Percentiles rank a stretch among this genome's conserved stretches.
phyloP scores from a whole-genome alignment of 768 basidiomycete species.

The Mycena leptocephala region DNA sequence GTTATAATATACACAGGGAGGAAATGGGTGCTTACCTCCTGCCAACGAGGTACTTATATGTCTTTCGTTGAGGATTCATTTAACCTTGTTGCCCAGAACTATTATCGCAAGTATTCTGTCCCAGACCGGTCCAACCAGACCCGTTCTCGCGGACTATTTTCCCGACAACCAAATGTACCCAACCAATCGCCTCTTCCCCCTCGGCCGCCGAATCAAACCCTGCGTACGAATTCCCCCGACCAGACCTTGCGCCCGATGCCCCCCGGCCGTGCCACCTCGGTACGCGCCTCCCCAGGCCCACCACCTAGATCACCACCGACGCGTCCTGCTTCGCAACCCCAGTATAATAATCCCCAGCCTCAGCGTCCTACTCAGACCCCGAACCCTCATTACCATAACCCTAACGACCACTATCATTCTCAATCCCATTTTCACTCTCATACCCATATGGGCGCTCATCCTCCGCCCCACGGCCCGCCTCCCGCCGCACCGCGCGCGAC shows the following conservation, averaged over 20 bases:
- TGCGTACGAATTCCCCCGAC: constrained; percentile 66
- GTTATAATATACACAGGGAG: constrained; percentile 53
- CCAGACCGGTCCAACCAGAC: constrained; percentile 58
- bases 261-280: constrained; percentile 41
- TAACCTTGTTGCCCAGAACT: constrained; percentile 55
- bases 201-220: constrained; percentile 49
- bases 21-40: constrained; percentile 74
- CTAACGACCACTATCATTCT: constrained; percentile 38
- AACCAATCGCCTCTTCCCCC: constrained; percentile 53
- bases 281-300: constrained; percentile 42
- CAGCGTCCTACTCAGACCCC: constrained; percentile 26
- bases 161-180: constrained; percentile 53
- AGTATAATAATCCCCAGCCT: constrained; percentile 39
- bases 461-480: constrained; percentile 27
- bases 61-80: neutral
- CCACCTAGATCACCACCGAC: constrained; percentile 37
- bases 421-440: constrained; percentile 37
- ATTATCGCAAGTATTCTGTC: constrained; percentile 76
- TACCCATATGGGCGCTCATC: constrained; percentile 27
- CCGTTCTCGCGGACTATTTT: constrained; percentile 65
- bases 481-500: constrained; percentile 29
- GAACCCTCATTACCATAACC: constrained; percentile 29
- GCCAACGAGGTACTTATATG: constrained; percentile 68
- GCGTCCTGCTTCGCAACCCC: constrained; percentile 37
- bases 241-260: constrained; percentile 71